Conservation (phyloP, 495 filamentous ascomycete species). For the Tuber borchii region DNA sequence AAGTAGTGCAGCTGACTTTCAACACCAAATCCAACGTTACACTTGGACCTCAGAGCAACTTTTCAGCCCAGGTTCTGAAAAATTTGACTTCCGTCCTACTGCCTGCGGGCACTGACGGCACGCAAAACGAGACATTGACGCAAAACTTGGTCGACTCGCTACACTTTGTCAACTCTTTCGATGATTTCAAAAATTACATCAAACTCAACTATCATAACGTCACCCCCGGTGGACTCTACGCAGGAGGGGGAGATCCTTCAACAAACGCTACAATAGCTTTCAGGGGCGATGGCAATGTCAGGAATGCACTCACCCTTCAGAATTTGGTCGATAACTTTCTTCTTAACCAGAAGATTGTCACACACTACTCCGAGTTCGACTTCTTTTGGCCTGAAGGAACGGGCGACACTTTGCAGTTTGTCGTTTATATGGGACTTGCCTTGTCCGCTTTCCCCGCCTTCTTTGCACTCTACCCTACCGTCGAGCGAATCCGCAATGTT, state of each 20-base stretch:
- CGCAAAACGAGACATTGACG: neutral
- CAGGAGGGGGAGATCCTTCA: constrained; percentile 46
- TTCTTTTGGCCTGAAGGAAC: constrained; percentile 55
- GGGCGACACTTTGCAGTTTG: constrained; percentile 68
- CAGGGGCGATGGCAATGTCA: constrained; percentile 49
- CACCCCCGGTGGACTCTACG: constrained; percentile 69
- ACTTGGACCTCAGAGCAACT: constrained; percentile 54
- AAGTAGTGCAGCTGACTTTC: constrained; percentile 42
- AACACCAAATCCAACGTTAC: constrained; percentile 50
- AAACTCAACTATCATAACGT: constrained; percentile 56
- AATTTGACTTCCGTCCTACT: constrained; percentile 46
- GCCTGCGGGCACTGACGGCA: constrained; percentile 20
- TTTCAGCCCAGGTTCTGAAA: constrained; percentile 45
- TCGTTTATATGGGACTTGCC: constrained; percentile 59
- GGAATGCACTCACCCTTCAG: constrained; percentile 59
- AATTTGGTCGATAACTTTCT: constrained; percentile 59
- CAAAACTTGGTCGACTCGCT: constrained; percentile 34
- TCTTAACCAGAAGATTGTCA: constrained; percentile 53
- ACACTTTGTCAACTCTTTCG: constrained; percentile 56
- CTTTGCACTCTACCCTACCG: constrained; percentile 77
- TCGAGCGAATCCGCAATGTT: constrained; percentile 69
- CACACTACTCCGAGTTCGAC: constrained; percentile 63
- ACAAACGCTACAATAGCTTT: constrained; percentile 55
- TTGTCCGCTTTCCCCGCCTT: constrained; percentile 73
- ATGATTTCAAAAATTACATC: constrained; percentile 63